Evolutionary conservation across 108 stramenopile species (phyloP).

Genomic region (Chaetoceros tenuissimus): DNA sequence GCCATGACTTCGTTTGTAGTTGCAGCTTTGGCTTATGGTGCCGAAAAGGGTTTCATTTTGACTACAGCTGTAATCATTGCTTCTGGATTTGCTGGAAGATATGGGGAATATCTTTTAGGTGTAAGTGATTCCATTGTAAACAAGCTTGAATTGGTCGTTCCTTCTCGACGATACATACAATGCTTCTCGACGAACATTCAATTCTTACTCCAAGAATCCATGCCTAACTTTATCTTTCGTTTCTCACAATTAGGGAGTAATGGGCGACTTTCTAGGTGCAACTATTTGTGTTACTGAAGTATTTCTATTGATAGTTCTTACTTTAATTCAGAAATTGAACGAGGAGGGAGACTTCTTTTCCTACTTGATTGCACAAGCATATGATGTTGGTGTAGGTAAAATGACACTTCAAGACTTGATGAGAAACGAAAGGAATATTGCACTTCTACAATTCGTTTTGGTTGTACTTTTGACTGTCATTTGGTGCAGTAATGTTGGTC

Average conservation of each 20-base stretch:
- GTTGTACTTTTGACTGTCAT: background rate
- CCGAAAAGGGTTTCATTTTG: slow-evolving; percentile 16
- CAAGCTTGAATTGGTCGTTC: no score
- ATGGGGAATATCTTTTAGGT: slow-evolving; percentile 27
- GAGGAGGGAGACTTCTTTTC: no score
- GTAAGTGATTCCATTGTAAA: no score
- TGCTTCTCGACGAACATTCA: no score
- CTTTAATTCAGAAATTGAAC: slow-evolving; percentile 2
- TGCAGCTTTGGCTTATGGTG: slow-evolving; percentile 24
- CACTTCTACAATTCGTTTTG: background rate
- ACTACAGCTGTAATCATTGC: slow-evolving; percentile 18
- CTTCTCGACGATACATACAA: no score
- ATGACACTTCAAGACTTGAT: no score
- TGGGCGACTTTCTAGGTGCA: slow-evolving; percentile 74
- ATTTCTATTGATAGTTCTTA: slow-evolving; percentile 12
- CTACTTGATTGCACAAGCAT: no score
- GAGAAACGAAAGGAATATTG: no score
- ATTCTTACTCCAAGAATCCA: no score
- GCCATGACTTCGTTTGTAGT: slow-evolving; percentile 13
- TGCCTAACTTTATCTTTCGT: no score
- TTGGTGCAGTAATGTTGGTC: background rate
- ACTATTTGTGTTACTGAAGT: slow-evolving; percentile 63
- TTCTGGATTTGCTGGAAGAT: slow-evolving; percentile 27
- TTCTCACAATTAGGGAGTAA: slow-evolving; percentile 55
- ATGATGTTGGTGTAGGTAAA: no score